Conservation (phyloP, 495 filamentous ascomycete species). For the Elasticomyces elasticus region DNA sequence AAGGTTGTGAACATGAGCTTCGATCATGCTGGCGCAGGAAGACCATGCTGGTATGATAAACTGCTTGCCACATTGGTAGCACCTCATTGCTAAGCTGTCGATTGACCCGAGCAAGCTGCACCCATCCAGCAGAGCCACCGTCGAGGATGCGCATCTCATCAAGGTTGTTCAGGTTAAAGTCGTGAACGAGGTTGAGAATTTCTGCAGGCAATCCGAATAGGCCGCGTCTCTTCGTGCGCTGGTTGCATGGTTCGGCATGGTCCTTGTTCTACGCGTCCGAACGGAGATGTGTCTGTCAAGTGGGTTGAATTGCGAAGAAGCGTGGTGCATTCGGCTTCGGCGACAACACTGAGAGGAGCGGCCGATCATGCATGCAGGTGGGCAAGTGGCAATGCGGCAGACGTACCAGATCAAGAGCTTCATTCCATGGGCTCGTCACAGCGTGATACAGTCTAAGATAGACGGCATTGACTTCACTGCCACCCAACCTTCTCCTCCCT, state of each 20-base stretch:
- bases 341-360: too few relatives aligned
- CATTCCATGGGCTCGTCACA: too few relatives aligned
- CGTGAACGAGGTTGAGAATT: neutral
- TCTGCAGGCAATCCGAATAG: neutral
- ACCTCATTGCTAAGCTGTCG: neutral
- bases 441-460: too few relatives aligned
- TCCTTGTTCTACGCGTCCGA: too few relatives aligned
- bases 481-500: constrained; percentile 1
- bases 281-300: too few relatives aligned
- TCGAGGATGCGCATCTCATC: neutral
- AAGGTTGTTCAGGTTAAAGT: neutral
- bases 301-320: too few relatives aligned
- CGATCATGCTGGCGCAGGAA: neutral
- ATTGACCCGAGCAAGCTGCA: neutral
- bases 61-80: neutral
- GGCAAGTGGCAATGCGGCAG: too few relatives aligned
- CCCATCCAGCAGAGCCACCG: neutral
- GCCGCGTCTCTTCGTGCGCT: neutral
- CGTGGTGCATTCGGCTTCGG: too few relatives aligned
- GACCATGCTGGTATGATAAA: neutral
- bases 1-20: neutral
- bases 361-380: too few relatives aligned
- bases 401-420: too few relatives aligned
- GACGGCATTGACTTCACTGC: too few relatives aligned
- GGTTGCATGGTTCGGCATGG: too few relatives aligned